These are phyloP conservation scores for Fusarium tupiense DNA, from an alignment of 2,329 filamentous ascomycete species.

Conservation along the genomic window DNA sequence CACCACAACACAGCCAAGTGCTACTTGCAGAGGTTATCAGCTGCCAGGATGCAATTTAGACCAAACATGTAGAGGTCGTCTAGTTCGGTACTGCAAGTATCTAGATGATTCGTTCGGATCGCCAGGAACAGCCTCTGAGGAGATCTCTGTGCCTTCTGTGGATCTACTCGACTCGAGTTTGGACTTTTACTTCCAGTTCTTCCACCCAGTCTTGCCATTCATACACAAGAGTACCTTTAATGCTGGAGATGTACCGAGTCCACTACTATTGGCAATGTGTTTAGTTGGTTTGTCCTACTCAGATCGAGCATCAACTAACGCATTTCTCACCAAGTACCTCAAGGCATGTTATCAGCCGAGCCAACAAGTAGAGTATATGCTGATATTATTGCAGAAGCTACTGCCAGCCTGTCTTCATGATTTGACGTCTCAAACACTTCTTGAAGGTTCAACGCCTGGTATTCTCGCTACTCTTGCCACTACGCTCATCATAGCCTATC, in stretches of 20 bases:
- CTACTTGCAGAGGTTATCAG: neutral
- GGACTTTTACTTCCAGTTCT: slow-evolving; percentile 23
- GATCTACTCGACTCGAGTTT: slow-evolving; percentile 16
- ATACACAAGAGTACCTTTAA: slow-evolving; percentile 18
- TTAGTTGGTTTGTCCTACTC: slow-evolving; percentile 11
- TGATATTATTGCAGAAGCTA: neutral
- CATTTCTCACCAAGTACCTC: slow-evolving; percentile 3
- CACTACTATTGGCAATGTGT: slow-evolving; percentile 17
- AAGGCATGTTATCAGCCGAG: neutral
- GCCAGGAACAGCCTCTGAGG: neutral
- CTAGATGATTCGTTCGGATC: neutral
- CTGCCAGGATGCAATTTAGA: neutral
- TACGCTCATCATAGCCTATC: neutral
- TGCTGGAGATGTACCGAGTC: neutral
- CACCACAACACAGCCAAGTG: neutral
- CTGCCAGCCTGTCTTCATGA: neutral
- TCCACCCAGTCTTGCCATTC: slow-evolving; percentile 11
- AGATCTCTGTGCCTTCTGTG: neutral
- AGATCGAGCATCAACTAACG: neutral
- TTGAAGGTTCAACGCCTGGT: neutral
- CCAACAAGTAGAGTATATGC: neutral
- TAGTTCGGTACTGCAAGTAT: slow-evolving; percentile 3
- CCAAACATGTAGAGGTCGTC: neutral
- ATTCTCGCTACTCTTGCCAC: slow-evolving; percentile 5
- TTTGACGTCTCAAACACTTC: neutral